Evolutionary conservation across 306 rosid species (phyloP).

Genomic region (Senna tora): DNA sequence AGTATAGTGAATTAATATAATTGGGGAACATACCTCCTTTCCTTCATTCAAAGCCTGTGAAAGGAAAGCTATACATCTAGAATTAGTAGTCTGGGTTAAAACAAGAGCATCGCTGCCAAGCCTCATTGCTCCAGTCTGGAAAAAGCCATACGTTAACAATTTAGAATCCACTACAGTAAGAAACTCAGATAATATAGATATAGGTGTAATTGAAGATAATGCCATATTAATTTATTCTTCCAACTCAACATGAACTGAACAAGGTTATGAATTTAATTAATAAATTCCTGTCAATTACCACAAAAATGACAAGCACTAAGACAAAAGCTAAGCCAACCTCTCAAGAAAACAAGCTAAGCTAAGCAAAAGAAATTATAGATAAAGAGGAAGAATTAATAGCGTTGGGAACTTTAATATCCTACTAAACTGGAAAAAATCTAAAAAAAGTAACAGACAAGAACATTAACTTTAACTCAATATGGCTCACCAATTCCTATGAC

Average conservation of each 20-base stretch:
- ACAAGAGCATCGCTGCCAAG: constrained; percentile 65
- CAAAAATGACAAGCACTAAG: constrained; percentile 14
- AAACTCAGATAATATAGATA: constrained; percentile 16
- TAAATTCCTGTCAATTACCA: background rate
- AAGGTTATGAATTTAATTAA: constrained; percentile 6
- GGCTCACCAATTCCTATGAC: constrained; percentile 11
- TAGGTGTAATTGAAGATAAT: background rate
- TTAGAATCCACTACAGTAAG: constrained; percentile 26
- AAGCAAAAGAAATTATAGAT: background rate
- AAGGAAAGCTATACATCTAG: constrained; percentile 65
- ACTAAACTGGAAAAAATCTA: background rate
- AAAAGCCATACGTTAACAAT: background rate
- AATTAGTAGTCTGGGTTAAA: constrained; percentile 58
- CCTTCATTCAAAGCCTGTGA: constrained; percentile 64
- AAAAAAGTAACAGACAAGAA: background rate
- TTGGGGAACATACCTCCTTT: constrained; percentile 48
- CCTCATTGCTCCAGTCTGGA: constrained; percentile 69
- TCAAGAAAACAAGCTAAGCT: constrained; percentile 7
- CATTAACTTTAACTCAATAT: constrained; percentile 16
- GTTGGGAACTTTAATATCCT: background rate
- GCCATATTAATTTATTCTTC: constrained; percentile 14
- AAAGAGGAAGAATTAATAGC: background rate
- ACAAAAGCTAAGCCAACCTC: constrained; percentile 15
- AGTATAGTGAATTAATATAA: constrained; percentile 3
- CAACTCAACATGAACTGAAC: constrained; percentile 25